Evolutionary conservation across 2,329 filamentous ascomycete genomes (phyloP), one percentile per base, ranked within the genome.

Genomic region (Xylariomycetidae sp.): DNA sequence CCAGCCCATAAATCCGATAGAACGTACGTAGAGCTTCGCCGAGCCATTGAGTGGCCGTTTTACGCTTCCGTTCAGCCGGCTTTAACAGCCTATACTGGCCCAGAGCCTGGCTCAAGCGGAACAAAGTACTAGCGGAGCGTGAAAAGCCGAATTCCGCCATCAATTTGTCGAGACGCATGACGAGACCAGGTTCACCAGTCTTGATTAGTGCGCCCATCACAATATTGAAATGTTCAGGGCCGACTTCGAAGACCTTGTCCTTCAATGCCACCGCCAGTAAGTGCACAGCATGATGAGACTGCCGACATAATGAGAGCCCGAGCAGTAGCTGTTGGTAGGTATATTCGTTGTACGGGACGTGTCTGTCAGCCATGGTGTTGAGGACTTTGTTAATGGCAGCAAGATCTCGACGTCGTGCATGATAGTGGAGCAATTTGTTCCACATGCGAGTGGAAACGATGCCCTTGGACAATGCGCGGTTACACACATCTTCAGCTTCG

Each of bases 381-480:
- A 77, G 58, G 6, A 75, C 36, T 4, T 59, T 62, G 46, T 76
- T 69, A 33, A 74, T 62, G 30, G 61, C 61, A n/a, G 52, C 53
- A 6, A 77, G 54, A 33, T 70, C 66, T 35, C 82, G 74, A 6
- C 74, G 70, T 35, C 76, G 63, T 6, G 85, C 85, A 54, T 88
- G 73, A 40, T 82, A 76, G 36, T 73, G 69, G 4, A 96, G 64
- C 19, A 96, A 62, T 33, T 77, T 70, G 52, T 96, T 95, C 85
- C 86, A 96, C 51, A 88, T 76, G 19, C 70, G 65, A 3, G 80
- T 80, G 2, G 70, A 64, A 2, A 77, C 70, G 13, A 67, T 54
- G 1, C 66, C 62, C 40, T 69, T 65, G 10, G 60, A 58, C 15
- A 80, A 64, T 19, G 78, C 70, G 27, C 73, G 71, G 30, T 72